phyloP scores from a whole-genome alignment of 176 grass and related monocot species.

The Poa annua region DNA sequence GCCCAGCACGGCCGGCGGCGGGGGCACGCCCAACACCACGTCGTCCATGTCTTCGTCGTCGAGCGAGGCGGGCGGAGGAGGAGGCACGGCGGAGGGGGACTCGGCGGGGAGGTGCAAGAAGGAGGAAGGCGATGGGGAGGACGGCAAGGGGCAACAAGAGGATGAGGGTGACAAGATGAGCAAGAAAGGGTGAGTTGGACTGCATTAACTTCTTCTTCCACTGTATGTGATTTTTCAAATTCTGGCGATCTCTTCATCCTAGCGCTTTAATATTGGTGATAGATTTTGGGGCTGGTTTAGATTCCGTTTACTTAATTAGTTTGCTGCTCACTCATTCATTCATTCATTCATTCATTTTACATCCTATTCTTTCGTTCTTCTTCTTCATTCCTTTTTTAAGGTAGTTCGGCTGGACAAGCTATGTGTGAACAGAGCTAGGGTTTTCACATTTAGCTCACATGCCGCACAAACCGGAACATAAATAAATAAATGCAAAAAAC shows the following conservation, averaged over 20 bases:
- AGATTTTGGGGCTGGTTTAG: slow-evolving; percentile 25
- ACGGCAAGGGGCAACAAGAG: slow-evolving; percentile 42
- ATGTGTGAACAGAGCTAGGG: slow-evolving; percentile 69
- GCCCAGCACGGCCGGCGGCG: slow-evolving; percentile 38
- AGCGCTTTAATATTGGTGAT: neutral
- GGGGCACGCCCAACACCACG: slow-evolving; percentile 62
- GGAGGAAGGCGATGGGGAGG: slow-evolving; percentile 47
- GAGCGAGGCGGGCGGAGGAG: slow-evolving; percentile 59
- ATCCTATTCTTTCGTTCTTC: slow-evolving; percentile 40
- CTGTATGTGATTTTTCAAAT: neutral
- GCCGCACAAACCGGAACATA: slow-evolving; percentile 41
- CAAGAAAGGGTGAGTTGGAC: slow-evolving; percentile 80
- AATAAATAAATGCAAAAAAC: neutral
- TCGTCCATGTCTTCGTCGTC: slow-evolving; percentile 83
- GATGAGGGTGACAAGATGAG: slow-evolving; percentile 63
- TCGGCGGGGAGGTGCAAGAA: slow-evolving; percentile 58
- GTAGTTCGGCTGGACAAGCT: slow-evolving; percentile 33
- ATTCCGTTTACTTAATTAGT: slow-evolving; percentile 41
- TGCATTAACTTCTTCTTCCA: slow-evolving; percentile 1
- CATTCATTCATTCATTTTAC: neutral
- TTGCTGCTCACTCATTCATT: slow-evolving; percentile 35
- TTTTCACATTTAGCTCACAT: slow-evolving; percentile 61
- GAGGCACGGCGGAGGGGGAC: slow-evolving; percentile 48
- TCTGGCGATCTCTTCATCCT: neutral
- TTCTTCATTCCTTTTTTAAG: slow-evolving; percentile 36